These are phyloP conservation scores for Dimargaris xerosporica DNA, from an alignment of 192 early-diverging fungal genomes.

Conservation along the genomic window DNA sequence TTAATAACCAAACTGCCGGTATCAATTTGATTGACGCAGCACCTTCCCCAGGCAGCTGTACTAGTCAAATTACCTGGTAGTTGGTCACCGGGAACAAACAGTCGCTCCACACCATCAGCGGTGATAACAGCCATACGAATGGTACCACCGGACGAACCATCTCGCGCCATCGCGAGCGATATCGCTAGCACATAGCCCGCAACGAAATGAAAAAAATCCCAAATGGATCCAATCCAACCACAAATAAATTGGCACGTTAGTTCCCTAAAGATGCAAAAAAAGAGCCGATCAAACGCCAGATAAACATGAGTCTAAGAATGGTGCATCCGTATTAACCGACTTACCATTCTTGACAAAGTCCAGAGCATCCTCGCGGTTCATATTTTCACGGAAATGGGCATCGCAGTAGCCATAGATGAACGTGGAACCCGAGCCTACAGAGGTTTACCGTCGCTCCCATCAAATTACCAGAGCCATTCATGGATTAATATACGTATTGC, in stretches of 20 bases:
- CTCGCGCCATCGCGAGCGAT: conserved; percentile 84
- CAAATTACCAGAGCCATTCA: no score
- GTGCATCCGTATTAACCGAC: conserved; percentile 19
- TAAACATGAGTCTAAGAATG: no score
- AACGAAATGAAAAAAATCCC: no score
- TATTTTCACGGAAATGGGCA: conserved; percentile 56
- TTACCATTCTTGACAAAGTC: conserved; percentile 89
- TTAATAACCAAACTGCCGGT: no score
- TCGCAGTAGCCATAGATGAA: conserved; percentile 99
- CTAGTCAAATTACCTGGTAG: conserved; percentile 30
- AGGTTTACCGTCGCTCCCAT: no score
- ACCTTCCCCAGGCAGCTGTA: no score
- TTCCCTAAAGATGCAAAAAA: no score
- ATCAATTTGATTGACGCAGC: no score
- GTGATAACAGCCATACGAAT: conserved; percentile 90
- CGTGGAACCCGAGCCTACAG: conserved; percentile 68
- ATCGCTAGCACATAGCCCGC: conserved; percentile 17
- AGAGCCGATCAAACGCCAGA: no score
- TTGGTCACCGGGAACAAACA: conserved; percentile 72
- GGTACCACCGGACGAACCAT: conserved; percentile 93
- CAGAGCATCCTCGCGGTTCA: conserved; percentile 77
- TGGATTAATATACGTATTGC: no score
- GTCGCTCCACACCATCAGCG: conserved; percentile 70
- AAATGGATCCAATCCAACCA: no score
- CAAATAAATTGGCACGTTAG: no score